Conservation (phyloP, 2,329 filamentous ascomycete genomes). For the Microascus cirrosus region DNA sequence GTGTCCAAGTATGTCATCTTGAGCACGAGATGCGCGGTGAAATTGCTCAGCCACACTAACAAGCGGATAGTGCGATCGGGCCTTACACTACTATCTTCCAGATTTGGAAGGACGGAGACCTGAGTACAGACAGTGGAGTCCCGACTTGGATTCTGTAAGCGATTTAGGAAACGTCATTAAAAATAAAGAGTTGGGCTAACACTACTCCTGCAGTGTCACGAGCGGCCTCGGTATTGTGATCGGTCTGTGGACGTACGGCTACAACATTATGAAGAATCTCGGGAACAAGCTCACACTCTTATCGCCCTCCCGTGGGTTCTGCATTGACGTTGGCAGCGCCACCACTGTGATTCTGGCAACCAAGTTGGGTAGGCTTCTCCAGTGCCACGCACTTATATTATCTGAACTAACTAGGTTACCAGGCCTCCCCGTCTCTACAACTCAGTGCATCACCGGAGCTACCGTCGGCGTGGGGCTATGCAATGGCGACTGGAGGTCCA, state of each 20-base stretch:
- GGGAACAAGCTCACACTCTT: slow-evolving; percentile 52
- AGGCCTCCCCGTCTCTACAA: slow-evolving; percentile 51
- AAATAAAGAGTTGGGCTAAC: background rate
- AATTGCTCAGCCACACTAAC: too few species aligned
- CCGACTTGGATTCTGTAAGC: slow-evolving; percentile 45
- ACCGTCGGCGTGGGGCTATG: slow-evolving; percentile 54
- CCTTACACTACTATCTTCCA: slow-evolving; percentile 53
- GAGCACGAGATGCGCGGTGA: too few species aligned
- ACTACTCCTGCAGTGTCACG: slow-evolving; percentile 19
- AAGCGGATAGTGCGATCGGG: slow-evolving; percentile 39
- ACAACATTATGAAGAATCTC: slow-evolving; percentile 53
- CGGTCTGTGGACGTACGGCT: slow-evolving; percentile 49
- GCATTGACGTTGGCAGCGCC: slow-evolving; percentile 49
- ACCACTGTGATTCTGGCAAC: slow-evolving; percentile 55
- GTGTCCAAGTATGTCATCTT: slow-evolving; percentile 24
- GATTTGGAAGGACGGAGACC: slow-evolving; percentile 40
- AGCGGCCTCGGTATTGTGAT: slow-evolving; percentile 39
- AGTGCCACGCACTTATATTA: background rate
- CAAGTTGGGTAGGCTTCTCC: slow-evolving; percentile 33
- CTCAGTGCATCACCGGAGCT: slow-evolving; percentile 52
- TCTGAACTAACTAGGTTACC: slow-evolving; percentile 23
- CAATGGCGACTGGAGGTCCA: slow-evolving; percentile 44
- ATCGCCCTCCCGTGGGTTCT: slow-evolving; percentile 47
- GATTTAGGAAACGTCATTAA: too few species aligned
- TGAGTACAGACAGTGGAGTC: slow-evolving; percentile 34